Evolutionary conservation across 306 rosid genomes (phyloP), one percentile per base, ranked within the genome.

Genomic region (Medicago truncatula): DNA sequence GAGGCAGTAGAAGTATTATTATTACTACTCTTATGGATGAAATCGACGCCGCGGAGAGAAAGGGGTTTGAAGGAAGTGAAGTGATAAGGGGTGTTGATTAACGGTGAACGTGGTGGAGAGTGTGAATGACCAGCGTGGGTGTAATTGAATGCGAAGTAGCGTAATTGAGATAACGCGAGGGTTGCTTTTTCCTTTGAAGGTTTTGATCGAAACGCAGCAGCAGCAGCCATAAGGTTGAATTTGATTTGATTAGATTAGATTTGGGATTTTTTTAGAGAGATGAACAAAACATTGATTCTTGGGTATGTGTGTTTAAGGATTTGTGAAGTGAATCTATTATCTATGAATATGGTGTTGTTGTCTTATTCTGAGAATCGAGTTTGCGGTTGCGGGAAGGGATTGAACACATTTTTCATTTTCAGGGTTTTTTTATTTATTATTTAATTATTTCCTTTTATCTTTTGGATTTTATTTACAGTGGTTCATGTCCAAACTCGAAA

Each of bases 141-240:
- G 75, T 73, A 77, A 70, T 67, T 85, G 83, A 75, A 77, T 0
- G 91, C 59, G 31, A 89, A 88, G 89, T 78, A 82, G 20, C 92
- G 75, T 66, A 89, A 85, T 16, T 89, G 97, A 20, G 86, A 80
- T 0, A 83, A 71, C 0, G 91, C 73, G 2, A 88, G 70, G 36
- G 86, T 83, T 10, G 92, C 90, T 28, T 90, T 79, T 50, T 87
- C 91, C 67, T 76, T 81, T 53, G 81, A 74, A 76, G 88, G 77
- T 61, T 89, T 96, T 15, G 92, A 86, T 85, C 99, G 83, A 82
- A 96, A 85, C 13, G 88, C 91, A 1, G 96, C 91, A 0, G 94
- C 8, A 7, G 82, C 78, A 16, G 66, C 82, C 82, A 78, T 78
- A 43, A 36, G 16, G 21, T 60, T 44, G 73, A 14, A 46, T 41